Percentiles rank a stretch among this genome's conserved stretches.
Conservation (phyloP, 1,139 yeast genomes). For the Pichia sp. region DNA sequence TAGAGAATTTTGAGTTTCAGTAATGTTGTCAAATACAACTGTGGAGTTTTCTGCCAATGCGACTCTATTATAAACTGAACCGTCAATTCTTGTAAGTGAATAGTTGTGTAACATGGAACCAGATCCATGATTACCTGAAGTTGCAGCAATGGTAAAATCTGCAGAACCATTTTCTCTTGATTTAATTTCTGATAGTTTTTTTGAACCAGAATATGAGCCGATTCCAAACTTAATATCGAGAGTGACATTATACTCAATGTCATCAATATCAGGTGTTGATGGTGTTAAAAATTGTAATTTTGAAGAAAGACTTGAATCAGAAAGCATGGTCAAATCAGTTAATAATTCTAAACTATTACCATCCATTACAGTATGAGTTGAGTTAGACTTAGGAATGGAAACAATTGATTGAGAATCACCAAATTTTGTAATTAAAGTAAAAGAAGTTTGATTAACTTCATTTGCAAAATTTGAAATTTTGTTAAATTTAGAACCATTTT, state of each 20-base stretch:
- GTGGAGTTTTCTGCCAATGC: slow-evolving; percentile 40
- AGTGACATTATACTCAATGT: slow-evolving; percentile 22
- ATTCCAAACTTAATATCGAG: slow-evolving; percentile 12
- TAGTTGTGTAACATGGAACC: slow-evolving; percentile 41
- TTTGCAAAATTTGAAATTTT: slow-evolving; percentile 22
- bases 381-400: slow-evolving; percentile 20
- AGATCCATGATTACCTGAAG: slow-evolving; percentile 44
- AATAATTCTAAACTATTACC: slow-evolving; percentile 14
- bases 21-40: slow-evolving; percentile 29
- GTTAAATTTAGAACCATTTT: slow-evolving; percentile 31
- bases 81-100: slow-evolving; percentile 25
- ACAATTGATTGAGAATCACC: slow-evolving; percentile 34
- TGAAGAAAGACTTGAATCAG: slow-evolving; percentile 21
- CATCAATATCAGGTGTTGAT: slow-evolving; percentile 14
- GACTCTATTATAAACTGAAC: slow-evolving; percentile 32
- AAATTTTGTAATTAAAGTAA: slow-evolving; percentile 28
- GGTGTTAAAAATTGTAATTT: slow-evolving; percentile 16
- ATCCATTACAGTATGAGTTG: slow-evolving; percentile 21
- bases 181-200: slow-evolving; percentile 24
- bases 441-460: slow-evolving; percentile 32
- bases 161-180: slow-evolving; percentile 45
- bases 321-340: slow-evolving; percentile 13
- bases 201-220: slow-evolving; percentile 6
- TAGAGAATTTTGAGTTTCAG: slow-evolving; percentile 1
- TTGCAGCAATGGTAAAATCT: slow-evolving; percentile 36